Base-by-base conservation (phyloP, 2,329 filamentous ascomycete species). In the Aureobasidium lini region DNA sequence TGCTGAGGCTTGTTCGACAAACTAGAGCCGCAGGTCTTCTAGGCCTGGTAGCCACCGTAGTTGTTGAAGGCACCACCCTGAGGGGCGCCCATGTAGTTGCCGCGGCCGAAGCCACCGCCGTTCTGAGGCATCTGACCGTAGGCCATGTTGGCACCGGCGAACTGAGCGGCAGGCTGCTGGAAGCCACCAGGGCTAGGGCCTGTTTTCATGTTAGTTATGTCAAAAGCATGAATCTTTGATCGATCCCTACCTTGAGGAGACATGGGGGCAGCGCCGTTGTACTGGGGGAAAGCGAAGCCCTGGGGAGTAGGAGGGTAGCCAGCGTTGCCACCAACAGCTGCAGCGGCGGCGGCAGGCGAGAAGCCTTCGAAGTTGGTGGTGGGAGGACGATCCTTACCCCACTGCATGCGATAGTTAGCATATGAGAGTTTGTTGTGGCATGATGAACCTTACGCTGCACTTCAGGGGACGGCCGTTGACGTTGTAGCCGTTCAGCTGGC, bases 311-410 rank as follows among this genome's bases (percentile, higher is more conserved):
- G 89, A 64, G 89, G 87, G 70, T 87, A 96, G 40, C 37, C 57
- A 39, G 37, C 15, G 59, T 81, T 86, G 83, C 84, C 66, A 81
- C 86, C 75, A 84, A 85, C 67, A 39, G 46, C 86, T 83, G 86
- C 75, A 84, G 86, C 67, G 82, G 62, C 63, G 49, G 72, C 87
- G 68, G 85, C 89, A 72, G 92, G 89, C 57, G 92, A 87, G 67
- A 88, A 86, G 71, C 89, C 93, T 60, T 96, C 95, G 66, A 87
- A 88, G 69, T 88, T 82, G 66, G 86, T 83, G 68, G 85, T 91
- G 31, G 94, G 90, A 57, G 92, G 91, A 77, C 96, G 95, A 76
- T 99, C 94, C 79, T 99, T 99, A 72, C 94, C 94, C 94, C 94
- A 99, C 93, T 97, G 71, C 40, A 67, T 65, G 63, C 52, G 65